phyloP scores from a whole-genome alignment of 164 flowering plant species.

The Tetracentron sinense region DNA sequence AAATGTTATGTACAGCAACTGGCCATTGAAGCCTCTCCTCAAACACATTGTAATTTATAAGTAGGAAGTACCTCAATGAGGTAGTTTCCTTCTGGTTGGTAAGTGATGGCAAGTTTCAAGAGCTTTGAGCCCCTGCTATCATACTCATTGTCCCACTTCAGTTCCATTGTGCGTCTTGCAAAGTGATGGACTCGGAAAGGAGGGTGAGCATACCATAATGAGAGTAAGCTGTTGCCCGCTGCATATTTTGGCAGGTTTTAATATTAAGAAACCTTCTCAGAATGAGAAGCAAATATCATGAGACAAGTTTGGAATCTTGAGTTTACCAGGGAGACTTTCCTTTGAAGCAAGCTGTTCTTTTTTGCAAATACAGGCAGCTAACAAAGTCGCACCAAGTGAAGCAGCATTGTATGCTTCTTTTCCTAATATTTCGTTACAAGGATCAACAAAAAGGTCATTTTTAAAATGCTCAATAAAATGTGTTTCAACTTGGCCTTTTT shows the following conservation, averaged over 20 bases:
- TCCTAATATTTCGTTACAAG: slow-evolving; percentile 29
- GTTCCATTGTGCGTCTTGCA: slow-evolving; percentile 58
- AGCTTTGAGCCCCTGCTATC: slow-evolving; percentile 32
- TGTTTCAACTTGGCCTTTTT: slow-evolving; percentile 78
- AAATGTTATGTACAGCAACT: background rate
- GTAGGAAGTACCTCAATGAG: slow-evolving; percentile 55
- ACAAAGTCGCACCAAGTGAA: slow-evolving; percentile 52
- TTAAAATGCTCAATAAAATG: slow-evolving; percentile 83
- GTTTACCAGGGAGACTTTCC: slow-evolving; percentile 45
- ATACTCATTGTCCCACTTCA: slow-evolving; percentile 66
- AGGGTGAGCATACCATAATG: slow-evolving; percentile 80
- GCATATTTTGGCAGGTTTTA: slow-evolving; percentile 14
- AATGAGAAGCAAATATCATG: background rate
- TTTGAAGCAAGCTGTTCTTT: slow-evolving; percentile 37
- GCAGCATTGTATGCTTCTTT: slow-evolving; percentile 44
- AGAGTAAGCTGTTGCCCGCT: slow-evolving; percentile 37
- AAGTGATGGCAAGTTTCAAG: slow-evolving; percentile 41
- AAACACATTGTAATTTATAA: background rate
- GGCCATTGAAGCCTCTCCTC: slow-evolving; percentile 2
- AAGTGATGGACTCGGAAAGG: slow-evolving; percentile 82
- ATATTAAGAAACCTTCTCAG: slow-evolving; percentile 3
- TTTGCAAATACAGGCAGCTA: slow-evolving; percentile 76
- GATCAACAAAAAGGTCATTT: slow-evolving; percentile 66
- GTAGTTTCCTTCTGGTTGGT: slow-evolving; percentile 66
- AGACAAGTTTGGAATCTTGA: slow-evolving; percentile 2